Conservation (phyloP, 331 rosid genomes). For the Erythrophleum ivorense region DNA sequence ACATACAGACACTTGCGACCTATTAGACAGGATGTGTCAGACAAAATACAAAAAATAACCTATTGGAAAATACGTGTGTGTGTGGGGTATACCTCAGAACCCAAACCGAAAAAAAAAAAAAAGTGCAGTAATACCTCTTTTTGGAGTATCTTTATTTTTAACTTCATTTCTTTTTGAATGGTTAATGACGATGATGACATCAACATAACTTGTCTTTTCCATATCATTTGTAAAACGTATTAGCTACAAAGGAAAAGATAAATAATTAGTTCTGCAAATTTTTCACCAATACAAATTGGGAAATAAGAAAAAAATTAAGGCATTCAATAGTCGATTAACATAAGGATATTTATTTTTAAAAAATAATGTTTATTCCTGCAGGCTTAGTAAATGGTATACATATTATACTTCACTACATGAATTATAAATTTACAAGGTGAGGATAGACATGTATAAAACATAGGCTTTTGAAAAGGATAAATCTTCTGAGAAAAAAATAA, state of each 20-base stretch:
- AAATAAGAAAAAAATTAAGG: conserved; percentile 6
- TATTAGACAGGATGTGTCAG: conserved; percentile 47
- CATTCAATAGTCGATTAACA: neutral
- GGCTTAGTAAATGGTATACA: conserved; percentile 7
- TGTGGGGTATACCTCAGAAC: neutral
- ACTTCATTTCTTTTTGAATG: conserved; percentile 42
- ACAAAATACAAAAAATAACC: conserved; percentile 30
- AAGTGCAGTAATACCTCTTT: conserved; percentile 55
- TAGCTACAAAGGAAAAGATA: conserved; percentile 53
- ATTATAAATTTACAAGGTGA: conserved; percentile 13
- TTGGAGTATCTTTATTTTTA: conserved; percentile 36
- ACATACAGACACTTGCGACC: conserved; percentile 54
- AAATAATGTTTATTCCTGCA: conserved; percentile 1
- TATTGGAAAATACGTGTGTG: neutral
- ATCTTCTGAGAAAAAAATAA: neutral
- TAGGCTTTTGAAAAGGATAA: conserved; percentile 6
- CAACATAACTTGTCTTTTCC: conserved; percentile 51
- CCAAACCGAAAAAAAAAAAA: neutral
- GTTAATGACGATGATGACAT: conserved; percentile 52
- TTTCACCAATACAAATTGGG: neutral
- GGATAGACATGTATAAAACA: neutral
- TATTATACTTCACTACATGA: conserved; percentile 15
- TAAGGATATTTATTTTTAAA: neutral
- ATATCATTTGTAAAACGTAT: conserved; percentile 53
- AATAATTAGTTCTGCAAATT: neutral